Base-by-base conservation (phyloP, 495 filamentous ascomycete genomes). In the Amorphotheca resinae region DNA sequence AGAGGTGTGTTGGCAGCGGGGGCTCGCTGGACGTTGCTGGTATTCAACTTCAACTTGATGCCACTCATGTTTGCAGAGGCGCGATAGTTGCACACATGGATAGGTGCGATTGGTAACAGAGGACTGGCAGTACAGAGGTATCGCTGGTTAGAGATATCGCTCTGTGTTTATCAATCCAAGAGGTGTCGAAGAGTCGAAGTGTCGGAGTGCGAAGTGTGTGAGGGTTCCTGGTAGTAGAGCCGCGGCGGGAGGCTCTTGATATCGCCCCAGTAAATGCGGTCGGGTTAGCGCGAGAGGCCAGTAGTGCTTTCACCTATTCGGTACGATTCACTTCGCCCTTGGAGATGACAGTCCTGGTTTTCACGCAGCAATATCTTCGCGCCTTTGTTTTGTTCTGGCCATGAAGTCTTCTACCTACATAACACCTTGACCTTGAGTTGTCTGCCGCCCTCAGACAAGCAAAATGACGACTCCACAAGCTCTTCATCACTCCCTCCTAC, bases 401-500 rank as follows among this genome's bases (percentile, higher is more conserved):
- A 53, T 54, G 54, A 51, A 25, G 33, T 16, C 21, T 43, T 46
- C 40, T 22, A 33, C 22, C 2, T 37, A 33, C 14, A n/a, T 28
- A 12, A 38, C 36, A 18, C 25, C 47, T 22, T 56, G 44, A 48
- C 20, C 28, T 22, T 37, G 34, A 26, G 22, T 37, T 40, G 30
- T 44, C 23, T 18, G 16, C 21, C 23, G 3, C 9, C 30, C 51
- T 28, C 26, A 22, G 16, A 30, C 31, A 15, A 34, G 22, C 36
- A 46, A 17, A 33, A 69, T 69, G 66, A 51, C 66, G 38, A 57
- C 62, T 9, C 60, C 68, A 11, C 56, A 57, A 26, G 46, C 63
- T 40, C 72, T 87, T 41, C 79, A 82, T 63, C 77, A 79, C 59
- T 73, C 84, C 25, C 77, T 93, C 51, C 72, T 93, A 18, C 80